Evolutionary conservation across 371 early-diverging fungal species (phyloP).

Genomic region (Lichtheimia hyalospora): DNA sequence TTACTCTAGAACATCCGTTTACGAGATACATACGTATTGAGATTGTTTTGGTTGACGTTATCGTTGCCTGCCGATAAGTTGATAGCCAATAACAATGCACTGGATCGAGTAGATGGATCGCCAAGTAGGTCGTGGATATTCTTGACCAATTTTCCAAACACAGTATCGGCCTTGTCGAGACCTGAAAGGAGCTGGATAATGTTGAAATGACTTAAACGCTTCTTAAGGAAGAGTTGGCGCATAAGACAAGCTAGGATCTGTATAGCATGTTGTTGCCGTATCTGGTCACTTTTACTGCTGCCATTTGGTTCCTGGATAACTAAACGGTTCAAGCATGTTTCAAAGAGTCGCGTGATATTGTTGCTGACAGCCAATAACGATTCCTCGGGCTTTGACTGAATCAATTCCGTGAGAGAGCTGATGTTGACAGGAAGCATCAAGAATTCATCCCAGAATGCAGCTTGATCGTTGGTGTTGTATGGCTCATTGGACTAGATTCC

Average conservation of each 20-base stretch:
- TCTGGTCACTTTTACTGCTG: slow-evolving; percentile 6
- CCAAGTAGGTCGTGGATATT: slow-evolving; percentile 29
- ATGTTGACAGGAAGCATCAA: slow-evolving; percentile 49
- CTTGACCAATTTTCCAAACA: slow-evolving; percentile 42
- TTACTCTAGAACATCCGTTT: background rate
- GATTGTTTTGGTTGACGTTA: slow-evolving; percentile 58
- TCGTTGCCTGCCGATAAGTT: slow-evolving; percentile 56
- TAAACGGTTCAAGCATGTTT: slow-evolving; percentile 24
- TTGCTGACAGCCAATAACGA: slow-evolving; percentile 32
- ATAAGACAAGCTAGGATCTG: slow-evolving; percentile 42
- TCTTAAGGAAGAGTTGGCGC: slow-evolving; percentile 50
- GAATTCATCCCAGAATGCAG: slow-evolving; percentile 51
- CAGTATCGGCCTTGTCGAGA: slow-evolving; percentile 48
- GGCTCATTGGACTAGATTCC: background rate
- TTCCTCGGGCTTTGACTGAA: slow-evolving; percentile 44
- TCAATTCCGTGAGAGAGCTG: slow-evolving; percentile 27
- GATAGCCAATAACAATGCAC: slow-evolving; percentile 40
- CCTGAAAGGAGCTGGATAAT: slow-evolving; percentile 55
- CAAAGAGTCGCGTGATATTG: slow-evolving; percentile 41
- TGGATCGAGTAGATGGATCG: slow-evolving; percentile 12
- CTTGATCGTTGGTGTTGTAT: slow-evolving; percentile 25
- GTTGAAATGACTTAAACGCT: slow-evolving; percentile 53
- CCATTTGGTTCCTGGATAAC: background rate
- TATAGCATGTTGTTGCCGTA: slow-evolving; percentile 28
- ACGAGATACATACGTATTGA: slow-evolving; percentile 38